Percentiles rank a stretch among this genome's conserved stretches.
Evolutionary conservation across 257 asterid species (phyloP).

Genomic region (Datura wrightii): DNA sequence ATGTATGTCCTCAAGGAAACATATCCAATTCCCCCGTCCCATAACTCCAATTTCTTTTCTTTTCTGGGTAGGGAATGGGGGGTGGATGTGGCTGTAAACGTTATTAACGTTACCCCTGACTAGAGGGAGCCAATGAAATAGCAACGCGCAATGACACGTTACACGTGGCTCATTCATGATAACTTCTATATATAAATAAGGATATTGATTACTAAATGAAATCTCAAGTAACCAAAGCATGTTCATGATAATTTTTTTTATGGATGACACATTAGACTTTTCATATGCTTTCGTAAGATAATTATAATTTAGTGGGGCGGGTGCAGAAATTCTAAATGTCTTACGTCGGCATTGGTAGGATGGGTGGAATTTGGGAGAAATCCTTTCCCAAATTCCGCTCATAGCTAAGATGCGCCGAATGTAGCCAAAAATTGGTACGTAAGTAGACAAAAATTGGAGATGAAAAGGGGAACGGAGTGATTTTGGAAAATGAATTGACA

Average conservation of each 20-base stretch:
- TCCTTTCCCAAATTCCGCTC: not conserved
- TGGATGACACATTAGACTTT: not conserved
- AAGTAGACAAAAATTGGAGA: conserved; percentile 16
- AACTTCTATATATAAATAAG: not conserved
- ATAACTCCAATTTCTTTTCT: conserved; percentile 36
- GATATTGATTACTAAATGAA: not conserved
- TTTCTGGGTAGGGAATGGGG: not conserved
- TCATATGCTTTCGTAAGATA: not conserved
- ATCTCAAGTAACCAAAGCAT: not conserved
- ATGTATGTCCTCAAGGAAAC: conserved; percentile 50
- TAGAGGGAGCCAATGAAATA: conserved; percentile 8
- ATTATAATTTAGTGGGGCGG: not conserved
- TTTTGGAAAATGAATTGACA: not conserved
- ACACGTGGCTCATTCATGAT: conserved; percentile 26
- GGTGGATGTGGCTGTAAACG: not conserved
- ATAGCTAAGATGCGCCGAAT: conserved; percentile 31
- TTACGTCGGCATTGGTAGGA: not conserved
- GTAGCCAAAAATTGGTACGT: conserved; percentile 24
- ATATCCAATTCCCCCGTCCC: conserved; percentile 41
- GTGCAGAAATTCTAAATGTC: not conserved
- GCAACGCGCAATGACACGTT: not conserved
- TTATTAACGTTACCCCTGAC: not conserved
- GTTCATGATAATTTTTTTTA: not conserved
- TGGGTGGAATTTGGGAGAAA: conserved; percentile 23
- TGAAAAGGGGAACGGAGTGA: not conserved